These are phyloP conservation scores for Xylaria polymorpha DNA, from an alignment of 2,329 filamentous ascomycete genomes.

Conservation along the genomic window DNA sequence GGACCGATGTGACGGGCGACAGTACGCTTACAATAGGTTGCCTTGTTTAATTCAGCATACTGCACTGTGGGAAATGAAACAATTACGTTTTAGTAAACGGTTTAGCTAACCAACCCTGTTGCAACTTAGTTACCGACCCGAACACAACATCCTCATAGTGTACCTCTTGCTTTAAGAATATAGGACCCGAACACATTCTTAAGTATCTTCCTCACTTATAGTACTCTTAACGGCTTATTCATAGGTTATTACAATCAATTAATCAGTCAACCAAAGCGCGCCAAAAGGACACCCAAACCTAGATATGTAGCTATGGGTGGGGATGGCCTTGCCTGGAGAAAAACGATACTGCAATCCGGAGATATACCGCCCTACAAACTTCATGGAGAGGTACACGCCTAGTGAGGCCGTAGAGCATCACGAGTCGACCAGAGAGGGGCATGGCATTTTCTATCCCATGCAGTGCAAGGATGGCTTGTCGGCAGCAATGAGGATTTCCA, in stretches of 20 bases:
- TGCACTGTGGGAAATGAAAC: too few relatives aligned
- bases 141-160: not conserved
- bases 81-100: not conserved
- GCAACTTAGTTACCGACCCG: too few relatives aligned
- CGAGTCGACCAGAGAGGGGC: constrained; percentile 45
- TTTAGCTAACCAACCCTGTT: not conserved
- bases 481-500: constrained; percentile 47
- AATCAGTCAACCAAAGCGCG: too few relatives aligned
- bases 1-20: not conserved
- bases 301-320: constrained; percentile 42
- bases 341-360: constrained; percentile 34
- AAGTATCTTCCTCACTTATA: not conserved
- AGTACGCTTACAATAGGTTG: too few relatives aligned
- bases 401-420: constrained; percentile 45
- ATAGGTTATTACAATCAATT: too few relatives aligned
- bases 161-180: not conserved
- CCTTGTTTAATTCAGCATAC: too few relatives aligned
- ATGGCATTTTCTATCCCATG: constrained; percentile 49
- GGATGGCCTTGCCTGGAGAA: constrained; percentile 50
- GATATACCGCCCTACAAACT: constrained; percentile 36
- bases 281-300: too few relatives aligned
- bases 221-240: not conserved
- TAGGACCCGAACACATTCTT: not conserved
- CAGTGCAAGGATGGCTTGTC: constrained; percentile 51
- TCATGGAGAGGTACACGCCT: constrained; percentile 46